Evolutionary conservation across 192 early-diverging fungal species (phyloP).

Genomic region (Coemansia reversa): DNA sequence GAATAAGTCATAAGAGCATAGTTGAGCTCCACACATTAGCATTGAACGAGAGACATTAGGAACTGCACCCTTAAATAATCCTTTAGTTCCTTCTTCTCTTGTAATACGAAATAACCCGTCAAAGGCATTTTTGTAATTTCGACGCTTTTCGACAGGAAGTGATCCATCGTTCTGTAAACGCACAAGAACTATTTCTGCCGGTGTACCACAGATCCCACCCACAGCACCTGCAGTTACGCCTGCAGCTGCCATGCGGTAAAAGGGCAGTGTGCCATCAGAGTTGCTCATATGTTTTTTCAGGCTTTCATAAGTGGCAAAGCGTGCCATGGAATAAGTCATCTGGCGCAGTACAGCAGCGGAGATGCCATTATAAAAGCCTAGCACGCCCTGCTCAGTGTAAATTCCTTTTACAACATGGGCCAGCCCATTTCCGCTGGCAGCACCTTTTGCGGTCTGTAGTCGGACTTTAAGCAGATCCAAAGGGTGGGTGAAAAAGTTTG

Average conservation of each 20-base stretch:
- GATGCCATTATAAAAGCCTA: slow-evolving; percentile 67
- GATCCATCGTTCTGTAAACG: slow-evolving; percentile 81
- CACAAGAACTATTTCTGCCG: slow-evolving; percentile 79
- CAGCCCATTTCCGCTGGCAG: slow-evolving; percentile 22
- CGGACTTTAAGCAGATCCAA: slow-evolving; percentile 90
- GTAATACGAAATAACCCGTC: slow-evolving; percentile 74
- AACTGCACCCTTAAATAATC: slow-evolving; percentile 85
- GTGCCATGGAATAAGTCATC: slow-evolving; percentile 76
- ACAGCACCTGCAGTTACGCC: slow-evolving; percentile 50
- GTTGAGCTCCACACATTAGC: slow-evolving; percentile 73
- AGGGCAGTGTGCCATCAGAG: slow-evolving; percentile 47
- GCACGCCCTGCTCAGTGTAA: slow-evolving; percentile 66
- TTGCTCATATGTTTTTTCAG: slow-evolving; percentile 60
- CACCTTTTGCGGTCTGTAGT: slow-evolving; percentile 78
- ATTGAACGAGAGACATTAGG: slow-evolving; percentile 91
- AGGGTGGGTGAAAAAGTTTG: slow-evolving; percentile 69
- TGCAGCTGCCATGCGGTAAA: slow-evolving; percentile 44
- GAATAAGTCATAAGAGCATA: slow-evolving; percentile 74
- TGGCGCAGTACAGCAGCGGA: slow-evolving; percentile 75
- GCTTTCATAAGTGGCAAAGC: slow-evolving; percentile 74
- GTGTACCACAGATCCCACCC: slow-evolving; percentile 72
- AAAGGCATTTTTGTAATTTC: slow-evolving; percentile 76
- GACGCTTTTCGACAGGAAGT: slow-evolving; percentile 59
- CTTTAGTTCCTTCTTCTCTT: slow-evolving; percentile 69
- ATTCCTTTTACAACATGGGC: slow-evolving; percentile 71